phyloP scores from a whole-genome alignment of 805 yeast species.

The Gaillardinia entomophila region DNA sequence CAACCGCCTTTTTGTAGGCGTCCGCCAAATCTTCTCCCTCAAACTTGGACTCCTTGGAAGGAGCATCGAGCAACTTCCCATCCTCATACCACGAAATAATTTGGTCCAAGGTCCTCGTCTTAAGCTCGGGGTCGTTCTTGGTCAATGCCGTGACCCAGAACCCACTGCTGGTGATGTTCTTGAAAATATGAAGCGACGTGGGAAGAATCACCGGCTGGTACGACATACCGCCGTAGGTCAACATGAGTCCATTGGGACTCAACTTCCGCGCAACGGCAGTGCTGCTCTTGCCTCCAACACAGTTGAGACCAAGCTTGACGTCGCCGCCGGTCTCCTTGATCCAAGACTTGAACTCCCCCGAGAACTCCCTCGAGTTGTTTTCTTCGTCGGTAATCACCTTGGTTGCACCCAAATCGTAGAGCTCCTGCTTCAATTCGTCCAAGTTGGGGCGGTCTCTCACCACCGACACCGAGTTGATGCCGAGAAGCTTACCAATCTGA shows the following conservation, averaged over 20 bases:
- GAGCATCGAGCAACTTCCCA: slow-evolving; percentile 32
- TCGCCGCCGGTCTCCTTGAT: slow-evolving; percentile 42
- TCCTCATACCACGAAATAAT: slow-evolving; percentile 38
- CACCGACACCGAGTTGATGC: slow-evolving; percentile 78
- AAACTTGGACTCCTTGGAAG: slow-evolving; percentile 23
- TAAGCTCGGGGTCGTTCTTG: slow-evolving; percentile 29
- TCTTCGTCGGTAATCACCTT: slow-evolving; percentile 87
- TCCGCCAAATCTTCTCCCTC: slow-evolving; percentile 19
- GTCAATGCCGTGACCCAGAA: slow-evolving; percentile 78
- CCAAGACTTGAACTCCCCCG: slow-evolving; percentile 51
- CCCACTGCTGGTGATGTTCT: slow-evolving; percentile 78
- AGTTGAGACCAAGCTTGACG: slow-evolving; percentile 78
- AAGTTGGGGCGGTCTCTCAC: slow-evolving; percentile 82
- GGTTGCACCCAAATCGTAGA: slow-evolving; percentile 72
- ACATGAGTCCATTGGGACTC: slow-evolving; percentile 64
- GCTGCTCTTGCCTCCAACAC: slow-evolving; percentile 88
- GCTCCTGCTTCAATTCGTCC: slow-evolving; percentile 48
- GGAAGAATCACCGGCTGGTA: slow-evolving; percentile 91
- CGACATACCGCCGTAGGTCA: slow-evolving; percentile 98
- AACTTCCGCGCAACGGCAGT: slow-evolving; percentile 81
- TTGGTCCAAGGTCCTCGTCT: slow-evolving; percentile 28
- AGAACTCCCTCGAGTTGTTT: slow-evolving; percentile 63
- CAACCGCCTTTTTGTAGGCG: slow-evolving; percentile 24
- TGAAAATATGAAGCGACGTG: slow-evolving; percentile 83
- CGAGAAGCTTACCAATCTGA: slow-evolving; percentile 76